phyloP scores from a whole-genome alignment of 2,329 filamentous ascomycete species.

The Scleromitrula shiraiana region DNA sequence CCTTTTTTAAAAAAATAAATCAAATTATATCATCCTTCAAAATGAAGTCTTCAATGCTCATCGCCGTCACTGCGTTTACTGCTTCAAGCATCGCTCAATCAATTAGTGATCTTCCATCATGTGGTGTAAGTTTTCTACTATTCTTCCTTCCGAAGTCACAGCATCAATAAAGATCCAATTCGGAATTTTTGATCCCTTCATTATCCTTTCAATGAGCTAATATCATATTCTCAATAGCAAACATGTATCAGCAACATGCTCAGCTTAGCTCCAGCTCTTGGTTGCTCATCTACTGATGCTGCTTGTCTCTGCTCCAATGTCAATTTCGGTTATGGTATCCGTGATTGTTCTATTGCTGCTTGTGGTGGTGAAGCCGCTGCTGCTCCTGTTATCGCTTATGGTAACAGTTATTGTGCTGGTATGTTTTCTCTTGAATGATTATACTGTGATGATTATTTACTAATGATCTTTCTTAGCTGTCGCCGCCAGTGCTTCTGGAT shows the following conservation, averaged over 20 bases:
- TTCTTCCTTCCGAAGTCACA: background rate
- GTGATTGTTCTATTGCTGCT: conserved; percentile 38
- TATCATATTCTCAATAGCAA: conserved; percentile 20
- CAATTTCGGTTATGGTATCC: conserved; percentile 39
- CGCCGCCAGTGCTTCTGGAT: background rate
- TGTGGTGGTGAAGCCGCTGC: conserved; percentile 29
- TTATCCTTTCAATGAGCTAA: conserved; percentile 13
- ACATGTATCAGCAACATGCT: conserved; percentile 40
- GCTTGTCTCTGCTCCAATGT: conserved; percentile 37
- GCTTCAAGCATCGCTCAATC: conserved; percentile 21
- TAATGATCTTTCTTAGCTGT: background rate
- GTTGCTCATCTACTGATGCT: conserved; percentile 32
- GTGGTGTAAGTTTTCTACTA: conserved; percentile 25
- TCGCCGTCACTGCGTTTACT: conserved; percentile 23
- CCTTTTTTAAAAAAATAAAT: background rate
- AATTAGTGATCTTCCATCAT: conserved; percentile 22
- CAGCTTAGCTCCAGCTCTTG: conserved; percentile 32
- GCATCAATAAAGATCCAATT: background rate
- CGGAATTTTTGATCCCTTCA: background rate
- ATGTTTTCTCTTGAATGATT: conserved; percentile 1
- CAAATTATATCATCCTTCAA: conserved; percentile 14
- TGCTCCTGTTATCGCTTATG: conserved; percentile 26
- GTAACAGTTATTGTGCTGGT: conserved; percentile 22
- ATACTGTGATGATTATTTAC: background rate
- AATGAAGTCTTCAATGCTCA: conserved; percentile 26